phyloP scores from a whole-genome alignment of 2,329 filamentous ascomycete genomes.

The Elsinoe fawcettii region DNA sequence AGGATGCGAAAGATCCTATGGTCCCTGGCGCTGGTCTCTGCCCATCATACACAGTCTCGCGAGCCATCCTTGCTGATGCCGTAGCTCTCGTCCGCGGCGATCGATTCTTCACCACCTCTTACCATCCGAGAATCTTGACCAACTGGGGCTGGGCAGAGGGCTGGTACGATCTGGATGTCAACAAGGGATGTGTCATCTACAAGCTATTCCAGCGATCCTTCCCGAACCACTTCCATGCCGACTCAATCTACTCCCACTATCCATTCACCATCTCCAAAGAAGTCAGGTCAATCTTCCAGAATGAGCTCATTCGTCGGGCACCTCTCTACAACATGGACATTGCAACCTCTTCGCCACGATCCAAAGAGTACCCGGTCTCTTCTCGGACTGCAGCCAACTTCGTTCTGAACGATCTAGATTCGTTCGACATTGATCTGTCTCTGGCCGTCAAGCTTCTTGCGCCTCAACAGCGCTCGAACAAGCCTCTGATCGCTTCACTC shows the following conservation, averaged over 20 bases:
- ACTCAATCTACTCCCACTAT: slow-evolving; percentile 45
- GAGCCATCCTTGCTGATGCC: slow-evolving; percentile 53
- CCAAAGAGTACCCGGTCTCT: slow-evolving; percentile 36
- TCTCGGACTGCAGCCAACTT: slow-evolving; percentile 39
- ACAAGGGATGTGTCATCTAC: slow-evolving; percentile 45
- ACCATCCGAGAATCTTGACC: slow-evolving; percentile 31
- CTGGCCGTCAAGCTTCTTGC: slow-evolving; percentile 40
- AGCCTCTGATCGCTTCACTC: slow-evolving; percentile 40
- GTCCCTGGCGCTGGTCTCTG: slow-evolving; percentile 47
- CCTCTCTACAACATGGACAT: slow-evolving; percentile 16
- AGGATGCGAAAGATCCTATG: slow-evolving; percentile 47
- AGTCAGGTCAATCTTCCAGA: slow-evolving; percentile 36
- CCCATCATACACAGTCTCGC: slow-evolving; percentile 47
- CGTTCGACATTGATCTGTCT: slow-evolving; percentile 43
- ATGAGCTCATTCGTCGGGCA: slow-evolving; percentile 31
- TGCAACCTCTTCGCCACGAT: slow-evolving; percentile 13
- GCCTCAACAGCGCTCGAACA: slow-evolving; percentile 37
- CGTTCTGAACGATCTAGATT: slow-evolving; percentile 36
- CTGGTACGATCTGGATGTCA: slow-evolving; percentile 36
- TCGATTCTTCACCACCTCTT: slow-evolving; percentile 48
- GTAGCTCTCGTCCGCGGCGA: slow-evolving; percentile 52
- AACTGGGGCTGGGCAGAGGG: slow-evolving; percentile 43
- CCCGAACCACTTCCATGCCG: slow-evolving; percentile 41
- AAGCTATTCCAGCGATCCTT: slow-evolving; percentile 45
- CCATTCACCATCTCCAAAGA: slow-evolving; percentile 40